Conservation (phyloP, 176 grass and related monocot genomes). For the Sorghum bicolor region Sorghum_bicolor_NCBIv3 NC_012873.2:55302501-55303000, state of each 20-base stretch:
- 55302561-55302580: constrained; percentile 3
- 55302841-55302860: constrained; percentile 39
- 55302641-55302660: constrained; percentile 19
- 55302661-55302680: constrained; percentile 29
- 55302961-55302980: constrained; percentile 7
- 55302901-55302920: constrained; percentile 42
- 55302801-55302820: constrained; percentile 32
- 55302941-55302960: not conserved
- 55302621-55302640: not conserved
- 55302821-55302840: constrained; percentile 47
- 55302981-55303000: not conserved
- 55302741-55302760: not conserved
- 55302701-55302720: constrained; percentile 35
- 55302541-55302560: not conserved
- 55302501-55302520: not conserved
- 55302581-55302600: not conserved
- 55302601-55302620: constrained; percentile 6
- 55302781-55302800: constrained; percentile 40
- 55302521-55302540: not conserved
- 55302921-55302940: constrained; percentile 32
- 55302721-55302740: constrained; percentile 31
- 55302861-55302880: not conserved
- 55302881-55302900: constrained; percentile 28
- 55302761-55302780: constrained; percentile 6
- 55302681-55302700: constrained; percentile 10